These are phyloP conservation scores for Ogataea ganodermae DNA, from an alignment of 805 yeast genomes.

Conservation along the genomic window DNA sequence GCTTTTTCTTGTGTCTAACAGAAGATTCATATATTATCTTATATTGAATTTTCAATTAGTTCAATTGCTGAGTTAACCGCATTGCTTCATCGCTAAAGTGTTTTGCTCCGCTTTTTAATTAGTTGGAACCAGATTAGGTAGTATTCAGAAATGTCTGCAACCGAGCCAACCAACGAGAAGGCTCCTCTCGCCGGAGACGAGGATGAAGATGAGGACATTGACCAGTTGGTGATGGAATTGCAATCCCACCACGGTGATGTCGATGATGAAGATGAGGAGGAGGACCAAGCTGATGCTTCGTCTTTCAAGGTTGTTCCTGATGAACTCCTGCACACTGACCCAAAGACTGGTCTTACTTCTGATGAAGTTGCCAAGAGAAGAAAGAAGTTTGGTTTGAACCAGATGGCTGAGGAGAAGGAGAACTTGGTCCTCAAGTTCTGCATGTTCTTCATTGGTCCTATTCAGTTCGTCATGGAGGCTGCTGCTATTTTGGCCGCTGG, in stretches of 20 bases:
- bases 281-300: slow-evolving; percentile 51
- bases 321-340: slow-evolving; percentile 81
- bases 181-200: slow-evolving; percentile 44
- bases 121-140: slow-evolving; percentile 10
- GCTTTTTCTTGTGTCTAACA: slow-evolving; percentile 6
- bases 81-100: slow-evolving; percentile 8
- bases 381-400: slow-evolving; percentile 88
- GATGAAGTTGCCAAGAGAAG: slow-evolving; percentile 83
- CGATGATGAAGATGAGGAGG: slow-evolving; percentile 54
- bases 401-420: slow-evolving; percentile 88
- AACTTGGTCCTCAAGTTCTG: slow-evolving; percentile 76
- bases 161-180: slow-evolving; percentile 31
- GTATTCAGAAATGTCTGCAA: slow-evolving; percentile 21
- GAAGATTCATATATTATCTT: slow-evolving; percentile 7
- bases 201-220: slow-evolving; percentile 71
- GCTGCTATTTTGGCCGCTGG: slow-evolving; percentile 96
- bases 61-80: slow-evolving; percentile 16
- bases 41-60: slow-evolving; percentile 16
- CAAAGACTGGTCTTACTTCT: slow-evolving; percentile 68
- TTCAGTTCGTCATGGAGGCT: slow-evolving; percentile 96
- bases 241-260: slow-evolving; percentile 61
- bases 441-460: slow-evolving; percentile 91
- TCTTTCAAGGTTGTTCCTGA: slow-evolving; percentile 82
- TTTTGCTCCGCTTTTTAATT: slow-evolving; percentile 10
- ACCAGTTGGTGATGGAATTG: slow-evolving; percentile 73